A percentile compares a stretch with the other conserved stretches of the same genome.
Evolutionary conservation across 805 yeast species (phyloP).

Genomic region (Myxozyma neglecta): DNA sequence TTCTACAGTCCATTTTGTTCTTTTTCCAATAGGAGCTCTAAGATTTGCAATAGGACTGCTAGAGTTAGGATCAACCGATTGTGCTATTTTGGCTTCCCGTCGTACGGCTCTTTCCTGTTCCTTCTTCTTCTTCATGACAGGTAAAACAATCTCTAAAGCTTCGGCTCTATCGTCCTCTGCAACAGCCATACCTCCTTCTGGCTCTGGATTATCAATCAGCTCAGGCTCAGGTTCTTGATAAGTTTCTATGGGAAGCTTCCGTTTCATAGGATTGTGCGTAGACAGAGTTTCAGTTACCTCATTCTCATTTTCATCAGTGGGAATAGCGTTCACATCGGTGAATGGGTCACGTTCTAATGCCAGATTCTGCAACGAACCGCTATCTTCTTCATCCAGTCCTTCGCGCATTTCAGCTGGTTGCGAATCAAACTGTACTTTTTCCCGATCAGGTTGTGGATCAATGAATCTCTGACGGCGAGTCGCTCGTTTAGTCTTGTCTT

Average conservation of each 20-base stretch:
- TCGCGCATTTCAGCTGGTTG: not conserved
- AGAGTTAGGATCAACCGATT: not conserved
- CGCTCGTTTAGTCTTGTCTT: not conserved
- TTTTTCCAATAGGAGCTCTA: not conserved
- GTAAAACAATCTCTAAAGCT: not conserved
- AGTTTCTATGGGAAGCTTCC: not conserved
- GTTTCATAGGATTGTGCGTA: not conserved
- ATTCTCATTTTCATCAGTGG: not conserved
- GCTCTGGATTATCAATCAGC: not conserved
- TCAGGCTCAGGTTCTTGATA: not conserved
- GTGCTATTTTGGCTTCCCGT: not conserved
- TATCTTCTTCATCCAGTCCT: not conserved
- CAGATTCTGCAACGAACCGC: not conserved
- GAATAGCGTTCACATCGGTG: not conserved
- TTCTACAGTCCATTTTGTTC: constrained; percentile 17
- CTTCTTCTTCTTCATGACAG: not conserved
- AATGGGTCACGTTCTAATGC: no score
- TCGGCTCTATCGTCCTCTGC: not conserved
- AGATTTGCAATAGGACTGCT: not conserved
- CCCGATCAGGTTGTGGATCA: constrained; percentile 12
- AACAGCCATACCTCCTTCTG: not conserved
- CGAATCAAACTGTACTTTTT: constrained; percentile 11
- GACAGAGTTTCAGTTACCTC: not conserved
- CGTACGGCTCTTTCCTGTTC: not conserved
- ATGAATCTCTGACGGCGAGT: not conserved